Evolutionary conservation across 441 rosid species (phyloP).

Genomic region (Brassica hybrid): DNA sequence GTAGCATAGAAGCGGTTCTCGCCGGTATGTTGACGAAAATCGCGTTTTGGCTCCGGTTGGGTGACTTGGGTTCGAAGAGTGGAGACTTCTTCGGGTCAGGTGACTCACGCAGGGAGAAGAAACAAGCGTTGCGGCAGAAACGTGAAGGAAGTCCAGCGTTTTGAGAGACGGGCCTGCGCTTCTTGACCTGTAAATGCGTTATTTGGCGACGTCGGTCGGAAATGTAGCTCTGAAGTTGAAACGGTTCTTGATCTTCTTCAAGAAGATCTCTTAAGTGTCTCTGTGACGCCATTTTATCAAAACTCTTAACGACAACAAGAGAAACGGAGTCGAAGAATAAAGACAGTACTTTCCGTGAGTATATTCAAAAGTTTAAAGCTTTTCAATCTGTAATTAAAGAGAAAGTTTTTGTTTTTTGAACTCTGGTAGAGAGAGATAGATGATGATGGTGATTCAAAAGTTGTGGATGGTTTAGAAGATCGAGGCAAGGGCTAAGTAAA

Average conservation of each 20-base stretch:
- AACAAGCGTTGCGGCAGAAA: conserved; percentile 67
- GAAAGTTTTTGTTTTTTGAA: conserved; percentile 14
- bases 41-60: conserved; percentile 53
- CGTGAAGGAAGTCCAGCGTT: conserved; percentile 46
- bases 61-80: conserved; percentile 60
- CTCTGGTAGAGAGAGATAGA: conserved; percentile 16
- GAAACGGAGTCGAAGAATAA: conserved; percentile 23
- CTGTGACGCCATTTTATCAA: conserved; percentile 53
- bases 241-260: conserved; percentile 88
- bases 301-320: conserved; percentile 3
- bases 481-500: conserved; percentile 54
- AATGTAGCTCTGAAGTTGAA: conserved; percentile 68
- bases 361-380: conserved; percentile 50
- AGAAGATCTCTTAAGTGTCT: conserved; percentile 70
- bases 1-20: conserved; percentile 68
- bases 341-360: conserved; percentile 18
- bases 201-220: conserved; percentile 57
- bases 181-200: conserved; percentile 56
- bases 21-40: conserved; percentile 70
- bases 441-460: conserved; percentile 63
- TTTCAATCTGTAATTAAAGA: conserved; percentile 27
- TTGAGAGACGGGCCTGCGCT: conserved; percentile 57
- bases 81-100: conserved; percentile 76
- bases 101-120: conserved; percentile 65
- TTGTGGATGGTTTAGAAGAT: conserved; percentile 50